phyloP scores from a whole-genome alignment of 371 early-diverging fungal genomes.

The Zopfochytrium polystomum region DNA sequence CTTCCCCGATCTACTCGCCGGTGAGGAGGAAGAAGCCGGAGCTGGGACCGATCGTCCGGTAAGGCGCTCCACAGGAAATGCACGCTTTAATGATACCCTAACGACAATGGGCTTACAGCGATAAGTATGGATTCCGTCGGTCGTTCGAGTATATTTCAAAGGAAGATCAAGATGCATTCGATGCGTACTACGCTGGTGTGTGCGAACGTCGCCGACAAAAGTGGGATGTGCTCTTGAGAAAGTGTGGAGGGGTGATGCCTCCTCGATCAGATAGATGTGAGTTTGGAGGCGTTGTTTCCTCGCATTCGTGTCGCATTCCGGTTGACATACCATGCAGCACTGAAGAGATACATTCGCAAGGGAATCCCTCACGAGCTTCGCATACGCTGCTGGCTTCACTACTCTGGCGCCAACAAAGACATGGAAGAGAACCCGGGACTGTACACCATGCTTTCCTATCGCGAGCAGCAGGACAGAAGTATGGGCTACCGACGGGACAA shows the following conservation, averaged over 20 bases:
- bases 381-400: constrained; percentile 76
- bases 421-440: constrained; percentile 59
- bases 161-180: constrained; percentile 31
- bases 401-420: constrained; percentile 75
- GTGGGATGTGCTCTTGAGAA: constrained; percentile 29
- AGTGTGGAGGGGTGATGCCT: constrained; percentile 15
- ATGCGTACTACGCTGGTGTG: constrained; percentile 23
- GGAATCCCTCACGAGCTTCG: constrained; percentile 79
- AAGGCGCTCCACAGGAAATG: neutral
- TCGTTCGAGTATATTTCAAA: constrained; percentile 26
- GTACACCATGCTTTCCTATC: constrained; percentile 54
- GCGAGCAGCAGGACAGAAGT: constrained; percentile 54
- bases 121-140: constrained; percentile 39
- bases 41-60: constrained; percentile 8
- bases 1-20: constrained; percentile 5
- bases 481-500: constrained; percentile 27
- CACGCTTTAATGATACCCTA: neutral
- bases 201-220: constrained; percentile 23
- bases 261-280: constrained; percentile 16
- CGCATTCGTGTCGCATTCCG: neutral
- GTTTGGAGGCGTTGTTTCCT: neutral
- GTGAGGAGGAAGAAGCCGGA: constrained; percentile 6
- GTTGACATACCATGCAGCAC: constrained; percentile 26
- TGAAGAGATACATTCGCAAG: constrained; percentile 77
- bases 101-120: constrained; percentile 6